A percentile compares a stretch with the other conserved stretches of the same genome.
phyloP scores from a whole-genome alignment of 345 rosid genomes.

The Salix exigua region DNA sequence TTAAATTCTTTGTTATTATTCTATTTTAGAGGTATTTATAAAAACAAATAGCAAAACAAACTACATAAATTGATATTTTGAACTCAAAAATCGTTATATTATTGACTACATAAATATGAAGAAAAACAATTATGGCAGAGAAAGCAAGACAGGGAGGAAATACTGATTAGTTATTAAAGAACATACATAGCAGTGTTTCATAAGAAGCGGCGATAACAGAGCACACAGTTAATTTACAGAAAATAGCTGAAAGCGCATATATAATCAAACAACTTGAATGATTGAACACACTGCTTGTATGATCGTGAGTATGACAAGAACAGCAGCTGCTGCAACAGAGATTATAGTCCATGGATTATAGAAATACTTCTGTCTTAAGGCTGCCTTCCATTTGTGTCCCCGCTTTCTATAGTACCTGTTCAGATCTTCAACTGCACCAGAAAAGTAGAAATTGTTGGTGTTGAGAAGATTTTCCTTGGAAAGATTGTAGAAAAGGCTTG shows the following conservation, averaged over 20 bases:
- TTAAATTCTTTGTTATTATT: too few species aligned
- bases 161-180: too few species aligned
- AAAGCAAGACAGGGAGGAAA: too few species aligned
- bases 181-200: too few species aligned
- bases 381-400: conserved; percentile 16
- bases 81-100: too few species aligned
- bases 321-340: conserved; percentile 14
- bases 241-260: neutral
- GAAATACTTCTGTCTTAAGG: conserved; percentile 19
- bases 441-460: neutral
- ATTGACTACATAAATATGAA: too few species aligned
- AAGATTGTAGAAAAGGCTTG: conserved; percentile 10
- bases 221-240: too few species aligned
- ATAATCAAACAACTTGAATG: neutral
- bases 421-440: neutral
- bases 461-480: neutral
- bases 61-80: too few species aligned
- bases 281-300: conserved; percentile 7
- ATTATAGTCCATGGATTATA: conserved; percentile 20
- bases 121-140: too few species aligned
- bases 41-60: too few species aligned
- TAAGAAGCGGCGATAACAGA: too few species aligned
- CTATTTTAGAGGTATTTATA: too few species aligned
- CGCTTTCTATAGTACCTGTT: neutral
- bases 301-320: conserved; percentile 9